Base-by-base conservation (phyloP, 208 protist species). In the Angomonas desouzai region DNA sequence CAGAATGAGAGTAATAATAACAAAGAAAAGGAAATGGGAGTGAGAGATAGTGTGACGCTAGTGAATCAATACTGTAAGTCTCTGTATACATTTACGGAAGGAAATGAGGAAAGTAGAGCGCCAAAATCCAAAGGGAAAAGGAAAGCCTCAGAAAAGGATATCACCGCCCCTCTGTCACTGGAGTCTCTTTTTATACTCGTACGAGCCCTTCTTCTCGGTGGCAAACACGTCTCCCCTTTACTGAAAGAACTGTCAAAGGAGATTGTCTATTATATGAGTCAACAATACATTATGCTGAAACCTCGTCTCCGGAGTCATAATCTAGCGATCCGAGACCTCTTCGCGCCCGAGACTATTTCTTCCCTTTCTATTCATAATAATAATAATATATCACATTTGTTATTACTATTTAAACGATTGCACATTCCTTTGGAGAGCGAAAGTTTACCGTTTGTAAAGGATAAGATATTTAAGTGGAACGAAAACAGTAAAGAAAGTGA, bases 341-440 rank as follows among this genome's bases (percentile, higher is more conserved):
- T 51, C n/a, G 9, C 4, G n/a, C 3, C 10, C 6, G 45, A 51
- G 20, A 23, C 47, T 53, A 53, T n/a, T n/a, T n/a, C n/a, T n/a
- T n/a, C n/a, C n/a, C n/a, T n/a, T n/a, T n/a, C 9, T 53, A 53
- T 25, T 28, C 9, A 53, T 53, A 53, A 53, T 53, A 53, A 53
- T 23, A 53, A 53, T 6, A 6, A 53, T 23, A 53, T 60, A 13
- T 20, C 29, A 9, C 7, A 43, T 7, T 22, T 60, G 33, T 23
- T 60, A 25, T 22, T 60, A 7, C 33, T 60, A 3, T 60, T 36
- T 22, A 36, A 16, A 7, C 28, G 28, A 6, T 6, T 60, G 3
- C 55, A 60, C 30, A 34, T 25, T 2, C 23, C 28, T 1, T 6
- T 45, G 2, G 1, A 60, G 1, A 34, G 33, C 3, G n/a, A 22